Conservation (phyloP, 2,329 filamentous ascomycete species). For the Tothia fuscella region DNA sequence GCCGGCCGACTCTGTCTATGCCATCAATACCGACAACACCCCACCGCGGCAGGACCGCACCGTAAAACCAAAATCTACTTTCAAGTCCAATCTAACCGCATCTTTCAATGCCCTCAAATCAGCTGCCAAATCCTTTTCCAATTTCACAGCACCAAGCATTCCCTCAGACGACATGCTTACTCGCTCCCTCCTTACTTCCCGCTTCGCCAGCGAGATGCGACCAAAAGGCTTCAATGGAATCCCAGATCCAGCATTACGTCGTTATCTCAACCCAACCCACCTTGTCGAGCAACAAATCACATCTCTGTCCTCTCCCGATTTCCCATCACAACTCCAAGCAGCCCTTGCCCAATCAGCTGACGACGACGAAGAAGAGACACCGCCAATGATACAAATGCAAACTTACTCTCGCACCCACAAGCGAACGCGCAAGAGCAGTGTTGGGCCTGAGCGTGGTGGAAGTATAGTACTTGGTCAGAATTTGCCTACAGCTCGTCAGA, state of each 20-base stretch:
- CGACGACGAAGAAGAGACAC: slow-evolving; percentile 20
- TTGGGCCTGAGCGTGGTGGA: slow-evolving; percentile 15
- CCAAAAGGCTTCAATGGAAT: slow-evolving; percentile 41
- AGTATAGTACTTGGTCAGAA: slow-evolving; percentile 9
- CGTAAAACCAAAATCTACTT: slow-evolving; percentile 35
- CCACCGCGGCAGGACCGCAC: slow-evolving; percentile 19
- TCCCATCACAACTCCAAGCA: slow-evolving; percentile 25
- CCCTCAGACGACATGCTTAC: slow-evolving; percentile 49
- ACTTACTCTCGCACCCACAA: slow-evolving; percentile 40
- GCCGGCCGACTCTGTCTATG: slow-evolving; percentile 14
- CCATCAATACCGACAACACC: slow-evolving; percentile 15
- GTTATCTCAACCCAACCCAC: slow-evolving; percentile 46
- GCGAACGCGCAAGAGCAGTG: slow-evolving; percentile 29
- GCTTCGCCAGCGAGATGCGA: slow-evolving; percentile 48
- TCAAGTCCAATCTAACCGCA: slow-evolving; percentile 53
- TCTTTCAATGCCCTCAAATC: slow-evolving; percentile 50
- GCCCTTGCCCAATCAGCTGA: slow-evolving; percentile 12
- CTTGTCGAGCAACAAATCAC: background rate
- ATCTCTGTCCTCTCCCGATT: slow-evolving; percentile 3
- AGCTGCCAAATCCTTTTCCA: slow-evolving; percentile 48
- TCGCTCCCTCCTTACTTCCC: slow-evolving; percentile 43
- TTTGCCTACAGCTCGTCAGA: slow-evolving; percentile 38
- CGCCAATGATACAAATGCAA: slow-evolving; percentile 50
- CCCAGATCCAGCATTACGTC: slow-evolving; percentile 44
- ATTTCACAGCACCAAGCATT: slow-evolving; percentile 40